phyloP scores from a whole-genome alignment of 2,329 filamentous ascomycete genomes.

The Volutella citrinella region DNA sequence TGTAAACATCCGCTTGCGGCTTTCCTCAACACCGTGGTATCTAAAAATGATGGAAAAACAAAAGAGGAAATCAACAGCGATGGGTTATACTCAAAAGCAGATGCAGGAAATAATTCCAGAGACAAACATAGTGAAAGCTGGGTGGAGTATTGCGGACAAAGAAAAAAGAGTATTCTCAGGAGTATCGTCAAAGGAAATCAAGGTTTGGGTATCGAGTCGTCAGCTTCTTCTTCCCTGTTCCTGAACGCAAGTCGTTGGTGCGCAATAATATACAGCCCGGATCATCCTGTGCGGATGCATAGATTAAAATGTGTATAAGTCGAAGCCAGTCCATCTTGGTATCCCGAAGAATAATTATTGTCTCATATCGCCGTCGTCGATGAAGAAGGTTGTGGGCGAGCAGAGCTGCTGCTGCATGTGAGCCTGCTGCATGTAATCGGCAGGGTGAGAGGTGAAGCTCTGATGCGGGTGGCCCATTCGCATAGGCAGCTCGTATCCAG shows the following conservation, averaged over 20 bases:
- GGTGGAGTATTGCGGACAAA: constrained; percentile 8
- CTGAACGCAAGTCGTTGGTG: constrained; percentile 14
- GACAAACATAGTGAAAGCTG: constrained; percentile 2
- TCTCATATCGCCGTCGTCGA: constrained; percentile 27
- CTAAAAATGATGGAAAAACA: constrained; percentile 19
- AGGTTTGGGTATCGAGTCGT: constrained; percentile 22
- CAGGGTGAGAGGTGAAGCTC: constrained; percentile 22
- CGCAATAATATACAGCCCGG: constrained; percentile 18
- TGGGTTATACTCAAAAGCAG: constrained; percentile 1
- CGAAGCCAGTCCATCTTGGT: constrained; percentile 9
- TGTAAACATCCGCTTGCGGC: constrained; percentile 2
- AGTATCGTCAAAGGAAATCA: constrained; percentile 18
- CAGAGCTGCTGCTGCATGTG: constrained; percentile 26
- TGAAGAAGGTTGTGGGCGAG: constrained; percentile 26
- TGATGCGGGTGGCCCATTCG: constrained; percentile 23
- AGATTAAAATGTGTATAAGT: too few relatives aligned
- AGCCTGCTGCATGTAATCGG: constrained; percentile 20
- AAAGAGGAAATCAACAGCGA: constrained; percentile 10
- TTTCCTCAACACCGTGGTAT: constrained; percentile 23
- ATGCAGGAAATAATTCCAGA: constrained; percentile 11
- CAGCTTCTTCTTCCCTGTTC: constrained; percentile 19
- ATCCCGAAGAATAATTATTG: constrained; percentile 17
- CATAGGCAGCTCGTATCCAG: constrained; percentile 27
- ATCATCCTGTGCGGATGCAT: too few relatives aligned
- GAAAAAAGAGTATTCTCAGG: constrained; percentile 8